Evolutionary conservation across 805 yeast genomes (phyloP), one percentile per base, ranked within the genome.

Genomic region (Ogataea populi-albae): DNA sequence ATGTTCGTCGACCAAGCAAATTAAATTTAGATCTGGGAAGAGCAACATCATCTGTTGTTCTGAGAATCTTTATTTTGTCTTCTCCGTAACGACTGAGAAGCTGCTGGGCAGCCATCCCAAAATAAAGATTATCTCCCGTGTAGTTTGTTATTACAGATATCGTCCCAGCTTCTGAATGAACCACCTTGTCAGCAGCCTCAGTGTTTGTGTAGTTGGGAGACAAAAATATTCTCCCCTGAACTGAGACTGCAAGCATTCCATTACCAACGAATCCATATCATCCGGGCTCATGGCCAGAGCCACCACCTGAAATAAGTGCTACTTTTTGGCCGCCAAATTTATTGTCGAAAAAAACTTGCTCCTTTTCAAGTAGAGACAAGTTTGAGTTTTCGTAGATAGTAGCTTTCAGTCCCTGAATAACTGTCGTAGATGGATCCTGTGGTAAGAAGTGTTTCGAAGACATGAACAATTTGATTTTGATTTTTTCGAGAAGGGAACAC

Each of bases 201-300:
- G 64, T 57, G 41, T 65, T 60, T 27, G 58, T 52, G 40, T 58
- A 60, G 45, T 63, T 63, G 17, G 70, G 70, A 22, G 62, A 52
- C n/a, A 69, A 69, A 51, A 65, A 65, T 3, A 65, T 59, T 30
- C 64, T 68, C 18, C 70, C 70, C 37, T 62, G 68, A 17, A 65
- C 69, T 16, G 64, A 59, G 4, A 68, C 68, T 10, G 64, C 35
- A 10, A 65, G 47, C 68, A 64, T 62, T 1, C 66, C 68, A 20
- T 53, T 41, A 11, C 66, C 62, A 11, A 65, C 69, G 30, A 64
- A 54, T 1, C 70, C 70, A 35, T 59, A 54, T 60, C 62, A 62
- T 1, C 68, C 68, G 5, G 70, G 70, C 38, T 65, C 70, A 40
- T 65, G 70, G 12, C 70, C 70, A 6, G 69, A 64, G 4, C 71